Evolutionary conservation across 768 basidiomycete species (phyloP).

Genomic region (Suillus subluteus): DNA sequence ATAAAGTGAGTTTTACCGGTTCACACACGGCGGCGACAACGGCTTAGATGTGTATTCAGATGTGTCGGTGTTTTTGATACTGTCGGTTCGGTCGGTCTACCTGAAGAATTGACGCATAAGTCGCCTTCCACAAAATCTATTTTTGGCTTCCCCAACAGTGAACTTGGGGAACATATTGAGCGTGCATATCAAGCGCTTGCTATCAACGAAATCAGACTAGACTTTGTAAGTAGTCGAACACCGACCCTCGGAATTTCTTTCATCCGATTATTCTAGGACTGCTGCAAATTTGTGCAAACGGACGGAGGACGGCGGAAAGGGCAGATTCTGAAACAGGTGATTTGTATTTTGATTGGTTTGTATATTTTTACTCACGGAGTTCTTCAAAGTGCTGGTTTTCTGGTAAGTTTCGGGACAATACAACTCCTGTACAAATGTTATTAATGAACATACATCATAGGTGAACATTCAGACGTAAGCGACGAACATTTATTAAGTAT

Average conservation of each 20-base stretch:
- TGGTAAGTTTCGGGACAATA: conserved; percentile 42
- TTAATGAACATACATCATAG: conserved; percentile 21
- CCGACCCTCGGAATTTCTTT: neutral
- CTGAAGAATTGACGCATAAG: conserved; percentile 59
- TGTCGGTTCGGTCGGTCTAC: conserved; percentile 73
- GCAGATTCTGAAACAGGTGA: conserved; percentile 66
- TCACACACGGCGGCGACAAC: neutral
- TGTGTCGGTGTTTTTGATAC: conserved; percentile 80
- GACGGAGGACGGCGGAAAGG: conserved; percentile 51
- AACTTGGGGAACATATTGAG: conserved; percentile 65
- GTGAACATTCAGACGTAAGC: conserved; percentile 31
- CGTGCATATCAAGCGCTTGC: conserved; percentile 72
- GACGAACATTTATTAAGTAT: neutral
- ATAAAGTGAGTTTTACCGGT: conserved; percentile 52
- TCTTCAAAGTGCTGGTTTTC: conserved; percentile 69
- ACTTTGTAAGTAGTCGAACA: conserved; percentile 55
- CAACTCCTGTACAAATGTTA: conserved; percentile 1
- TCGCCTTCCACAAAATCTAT: conserved; percentile 49
- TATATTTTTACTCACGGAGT: neutral
- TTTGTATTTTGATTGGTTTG: conserved; percentile 10
- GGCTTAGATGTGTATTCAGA: conserved; percentile 34
- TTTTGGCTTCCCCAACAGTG: conserved; percentile 67
- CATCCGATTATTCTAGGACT: conserved; percentile 43
- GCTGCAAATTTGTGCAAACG: conserved; percentile 66
- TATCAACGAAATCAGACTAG: conserved; percentile 64